Evolutionary conservation across 1,284 basidiomycete genomes (phyloP).

Genomic region (Rhodotorula mucilaginosa): DNA sequence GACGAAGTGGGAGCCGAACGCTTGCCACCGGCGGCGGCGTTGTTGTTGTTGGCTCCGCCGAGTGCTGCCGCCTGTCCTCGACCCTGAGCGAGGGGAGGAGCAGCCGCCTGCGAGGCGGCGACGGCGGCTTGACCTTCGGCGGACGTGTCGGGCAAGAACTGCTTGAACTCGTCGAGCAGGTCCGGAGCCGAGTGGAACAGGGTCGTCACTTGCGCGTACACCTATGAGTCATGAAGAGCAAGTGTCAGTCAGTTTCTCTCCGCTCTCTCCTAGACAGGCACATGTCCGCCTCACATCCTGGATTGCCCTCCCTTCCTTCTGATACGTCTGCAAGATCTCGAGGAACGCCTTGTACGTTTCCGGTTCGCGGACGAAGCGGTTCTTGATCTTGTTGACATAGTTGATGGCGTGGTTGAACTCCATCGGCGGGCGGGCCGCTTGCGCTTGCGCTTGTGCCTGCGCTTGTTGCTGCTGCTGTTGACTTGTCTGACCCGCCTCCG

Average conservation of each 20-base stretch:
- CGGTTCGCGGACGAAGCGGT: constrained; percentile 82
- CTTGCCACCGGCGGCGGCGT: constrained; percentile 1
- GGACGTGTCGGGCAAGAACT: constrained; percentile 76
- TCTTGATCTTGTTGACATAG: constrained; percentile 99
- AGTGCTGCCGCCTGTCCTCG: neutral
- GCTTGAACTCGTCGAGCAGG: constrained; percentile 89
- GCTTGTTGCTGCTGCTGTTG: constrained; percentile 8
- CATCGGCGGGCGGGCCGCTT: constrained; percentile 49
- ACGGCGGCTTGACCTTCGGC: constrained; percentile 18
- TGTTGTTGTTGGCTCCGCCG: too few relatives aligned
- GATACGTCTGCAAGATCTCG: constrained; percentile 95
- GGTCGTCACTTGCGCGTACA: constrained; percentile 84
- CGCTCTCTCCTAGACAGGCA: too few relatives aligned
- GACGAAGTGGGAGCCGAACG: constrained; percentile 12
- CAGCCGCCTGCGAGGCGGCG: neutral
- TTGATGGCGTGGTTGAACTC: constrained; percentile 98
- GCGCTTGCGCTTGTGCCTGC: constrained; percentile 1
- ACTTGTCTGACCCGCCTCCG: too few relatives aligned
- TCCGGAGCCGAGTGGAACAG: constrained; percentile 91
- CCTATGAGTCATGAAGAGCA: constrained; percentile 54
- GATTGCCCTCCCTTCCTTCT: constrained; percentile 84
- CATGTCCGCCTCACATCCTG: constrained; percentile 63
- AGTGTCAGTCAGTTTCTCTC: neutral
- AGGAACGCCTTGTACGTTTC: constrained; percentile 98
- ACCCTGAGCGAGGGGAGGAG: neutral